A percentile compares a stretch with the other conserved stretches of the same genome.
Conservation (phyloP, 2,329 filamentous ascomycete genomes). For the Apiospora pterosperma region DNA sequence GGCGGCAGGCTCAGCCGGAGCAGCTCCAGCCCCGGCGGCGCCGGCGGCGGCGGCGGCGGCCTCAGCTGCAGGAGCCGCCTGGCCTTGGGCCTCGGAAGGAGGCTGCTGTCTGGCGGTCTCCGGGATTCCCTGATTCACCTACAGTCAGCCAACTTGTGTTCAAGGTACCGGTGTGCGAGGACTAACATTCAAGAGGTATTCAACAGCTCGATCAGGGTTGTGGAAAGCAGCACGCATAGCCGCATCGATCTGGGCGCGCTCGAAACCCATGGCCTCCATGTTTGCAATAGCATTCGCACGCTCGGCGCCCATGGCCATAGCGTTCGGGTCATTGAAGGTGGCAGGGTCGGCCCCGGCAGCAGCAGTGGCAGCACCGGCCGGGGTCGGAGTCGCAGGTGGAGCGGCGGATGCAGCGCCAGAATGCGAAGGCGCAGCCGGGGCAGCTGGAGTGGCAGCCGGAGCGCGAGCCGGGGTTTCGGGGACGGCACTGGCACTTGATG, state of each 20-base stretch:
- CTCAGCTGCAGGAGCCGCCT: constrained; percentile 13
- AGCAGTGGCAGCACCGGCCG: constrained; percentile 45
- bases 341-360: constrained; percentile 29
- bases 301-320: constrained; percentile 82
- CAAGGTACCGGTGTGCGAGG: background rate
- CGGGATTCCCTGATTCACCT: constrained; percentile 73
- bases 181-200: constrained; percentile 84
- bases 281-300: constrained; percentile 79
- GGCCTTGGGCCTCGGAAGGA: constrained; percentile 30
- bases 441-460: constrained; percentile 46
- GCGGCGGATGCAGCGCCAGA: constrained; percentile 42
- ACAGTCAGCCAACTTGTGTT: background rate
- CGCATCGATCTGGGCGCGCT: constrained; percentile 80
- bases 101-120: constrained; percentile 73
- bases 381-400: constrained; percentile 50
- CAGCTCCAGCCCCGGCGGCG: constrained; percentile 37
- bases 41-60: constrained; percentile 40
- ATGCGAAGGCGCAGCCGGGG: constrained; percentile 48
- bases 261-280: constrained; percentile 98
- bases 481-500: constrained; percentile 56
- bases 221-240: constrained; percentile 96
- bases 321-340: constrained; percentile 62
- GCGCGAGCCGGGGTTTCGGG: constrained; percentile 61
- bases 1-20: constrained; percentile 34
- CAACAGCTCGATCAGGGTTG: constrained; percentile 95